Evolutionary conservation across 257 asterid genomes (phyloP).

Genomic region (Primulina huaijiensis): DNA sequence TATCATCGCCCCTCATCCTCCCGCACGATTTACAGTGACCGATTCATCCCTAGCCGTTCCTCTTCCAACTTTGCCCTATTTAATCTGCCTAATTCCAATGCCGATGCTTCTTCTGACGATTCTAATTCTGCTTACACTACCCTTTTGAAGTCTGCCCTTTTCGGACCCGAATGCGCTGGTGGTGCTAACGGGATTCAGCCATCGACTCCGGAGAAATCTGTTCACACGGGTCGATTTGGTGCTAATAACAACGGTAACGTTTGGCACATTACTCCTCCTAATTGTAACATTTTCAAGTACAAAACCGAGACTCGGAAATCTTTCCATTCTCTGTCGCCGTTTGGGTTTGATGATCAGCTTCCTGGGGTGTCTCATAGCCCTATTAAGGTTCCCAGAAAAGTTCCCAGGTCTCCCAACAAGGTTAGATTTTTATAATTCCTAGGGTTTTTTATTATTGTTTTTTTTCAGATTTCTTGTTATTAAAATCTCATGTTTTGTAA

Average conservation of each 20-base stretch:
- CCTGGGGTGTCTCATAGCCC: constrained; percentile 78
- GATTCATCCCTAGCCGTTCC: constrained; percentile 81
- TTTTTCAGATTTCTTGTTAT: background rate
- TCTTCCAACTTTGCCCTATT: constrained; percentile 86
- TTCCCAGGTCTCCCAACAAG: constrained; percentile 85
- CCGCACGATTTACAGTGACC: constrained; percentile 78
- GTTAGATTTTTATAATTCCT: constrained; percentile 28
- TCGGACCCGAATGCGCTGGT: constrained; percentile 56
- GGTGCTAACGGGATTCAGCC: constrained; percentile 45
- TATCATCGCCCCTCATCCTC: constrained; percentile 67
- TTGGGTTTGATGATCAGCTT: constrained; percentile 71
- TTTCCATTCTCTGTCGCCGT: constrained; percentile 65
- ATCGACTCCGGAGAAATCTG: constrained; percentile 55
- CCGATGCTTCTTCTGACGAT: constrained; percentile 43
- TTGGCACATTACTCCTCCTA: constrained; percentile 48
- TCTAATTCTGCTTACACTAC: constrained; percentile 60
- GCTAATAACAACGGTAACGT: constrained; percentile 21
- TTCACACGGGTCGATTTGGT: constrained; percentile 31
- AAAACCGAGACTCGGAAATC: constrained; percentile 72
- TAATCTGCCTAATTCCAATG: constrained; percentile 49
- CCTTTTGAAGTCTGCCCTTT: constrained; percentile 66
- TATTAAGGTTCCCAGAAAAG: constrained; percentile 76
- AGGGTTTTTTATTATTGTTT: constrained; percentile 1
- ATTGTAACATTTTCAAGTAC: constrained; percentile 72
- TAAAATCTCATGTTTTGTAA: background rate